A percentile compares a stretch with the other conserved stretches of the same genome.
These are phyloP conservation scores for Erucastrum elatum DNA, from an alignment of 345 rosid genomes.

Conservation along the genomic window DNA sequence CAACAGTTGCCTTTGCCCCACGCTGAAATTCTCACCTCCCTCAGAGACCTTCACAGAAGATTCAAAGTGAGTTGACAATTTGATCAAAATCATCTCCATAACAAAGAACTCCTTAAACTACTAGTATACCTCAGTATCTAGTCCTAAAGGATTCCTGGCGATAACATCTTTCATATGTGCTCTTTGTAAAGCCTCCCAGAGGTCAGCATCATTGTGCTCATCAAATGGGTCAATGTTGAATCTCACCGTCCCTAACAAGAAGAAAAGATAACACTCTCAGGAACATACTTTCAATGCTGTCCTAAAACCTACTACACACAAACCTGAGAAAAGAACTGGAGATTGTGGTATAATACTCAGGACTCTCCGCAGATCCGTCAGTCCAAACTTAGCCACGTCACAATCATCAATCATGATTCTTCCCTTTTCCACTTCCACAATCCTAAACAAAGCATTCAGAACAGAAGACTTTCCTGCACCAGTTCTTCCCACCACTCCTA, in stretches of 20 bases:
- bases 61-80: neutral
- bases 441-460: slow-evolving; percentile 87
- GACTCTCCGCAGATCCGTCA: slow-evolving; percentile 71
- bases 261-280: slow-evolving; percentile 8
- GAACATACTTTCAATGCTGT: neutral
- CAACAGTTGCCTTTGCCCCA: slow-evolving; percentile 86
- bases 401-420: slow-evolving; percentile 69
- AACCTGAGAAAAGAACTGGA: slow-evolving; percentile 96
- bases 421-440: slow-evolving; percentile 83
- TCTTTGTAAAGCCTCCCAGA: slow-evolving; percentile 91
- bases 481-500: slow-evolving; percentile 96
- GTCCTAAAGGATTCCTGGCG: slow-evolving; percentile 62
- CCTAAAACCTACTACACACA: neutral
- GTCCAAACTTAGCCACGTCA: slow-evolving; percentile 66
- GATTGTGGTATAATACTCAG: slow-evolving; percentile 91
- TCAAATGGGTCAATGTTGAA: slow-evolving; percentile 88
- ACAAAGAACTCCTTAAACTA: neutral
- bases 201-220: slow-evolving; percentile 84
- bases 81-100: slow-evolving; percentile 14
- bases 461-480: slow-evolving; percentile 97
- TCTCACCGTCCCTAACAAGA: slow-evolving; percentile 71
- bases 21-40: slow-evolving; percentile 92
- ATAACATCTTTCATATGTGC: slow-evolving; percentile 84
- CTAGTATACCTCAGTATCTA: slow-evolving; percentile 64
- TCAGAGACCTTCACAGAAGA: slow-evolving; percentile 64